These are phyloP conservation scores for Diplodia seriata DNA, from an alignment of 2,329 filamentous ascomycete species.

Conservation along the genomic window DNA sequence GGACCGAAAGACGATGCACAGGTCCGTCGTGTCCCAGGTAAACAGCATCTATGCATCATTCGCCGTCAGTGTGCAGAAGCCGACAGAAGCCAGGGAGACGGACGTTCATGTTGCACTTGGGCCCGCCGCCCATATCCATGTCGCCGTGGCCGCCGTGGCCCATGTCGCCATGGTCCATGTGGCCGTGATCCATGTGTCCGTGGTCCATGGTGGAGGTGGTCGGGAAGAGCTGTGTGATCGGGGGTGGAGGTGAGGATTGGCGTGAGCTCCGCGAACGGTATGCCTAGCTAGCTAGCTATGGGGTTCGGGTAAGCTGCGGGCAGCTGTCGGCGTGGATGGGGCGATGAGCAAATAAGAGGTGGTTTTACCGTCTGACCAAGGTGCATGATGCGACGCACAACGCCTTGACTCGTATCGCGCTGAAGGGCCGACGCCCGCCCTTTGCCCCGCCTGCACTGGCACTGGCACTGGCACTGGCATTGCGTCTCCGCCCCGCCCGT, in stretches of 20 bases:
- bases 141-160: slow-evolving; percentile 54
- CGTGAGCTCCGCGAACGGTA: background rate
- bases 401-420: slow-evolving; percentile 12
- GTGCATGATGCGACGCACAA: slow-evolving; percentile 6
- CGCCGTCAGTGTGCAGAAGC: background rate
- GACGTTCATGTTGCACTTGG: slow-evolving; percentile 91
- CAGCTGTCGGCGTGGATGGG: background rate
- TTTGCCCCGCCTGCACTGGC: too few relatives aligned
- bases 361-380: slow-evolving; percentile 6
- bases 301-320: background rate
- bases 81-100: slow-evolving; percentile 42
- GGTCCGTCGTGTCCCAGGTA: slow-evolving; percentile 90
- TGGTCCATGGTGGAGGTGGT: slow-evolving; percentile 14
- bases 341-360: slow-evolving; percentile 28
- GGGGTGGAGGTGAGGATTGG: background rate
- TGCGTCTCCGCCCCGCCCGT: background rate
- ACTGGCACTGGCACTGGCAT: background rate
- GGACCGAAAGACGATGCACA: slow-evolving; percentile 92
- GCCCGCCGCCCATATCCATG: slow-evolving; percentile 48
- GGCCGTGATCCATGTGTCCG: slow-evolving; percentile 39
- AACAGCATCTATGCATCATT: slow-evolving; percentile 80
- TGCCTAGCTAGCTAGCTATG: background rate
- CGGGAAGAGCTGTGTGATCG: slow-evolving; percentile 9
- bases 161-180: slow-evolving; percentile 62
- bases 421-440: background rate